phyloP scores from a whole-genome alignment of 768 basidiomycete genomes.

The Leccinum rimulosum region DNA sequence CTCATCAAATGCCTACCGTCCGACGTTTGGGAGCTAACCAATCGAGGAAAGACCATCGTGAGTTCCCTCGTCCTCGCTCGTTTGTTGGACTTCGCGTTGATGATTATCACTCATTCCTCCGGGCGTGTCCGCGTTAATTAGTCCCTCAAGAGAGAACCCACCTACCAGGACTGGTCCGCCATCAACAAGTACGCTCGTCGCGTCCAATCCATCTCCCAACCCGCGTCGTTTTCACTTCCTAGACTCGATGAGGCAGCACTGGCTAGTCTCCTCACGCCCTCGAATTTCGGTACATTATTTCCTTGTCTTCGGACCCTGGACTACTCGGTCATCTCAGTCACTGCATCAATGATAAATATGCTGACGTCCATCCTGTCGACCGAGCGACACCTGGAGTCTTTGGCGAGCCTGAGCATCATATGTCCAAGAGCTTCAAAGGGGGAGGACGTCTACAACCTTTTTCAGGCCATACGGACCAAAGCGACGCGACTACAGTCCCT shows the following conservation, averaged over 20 bases:
- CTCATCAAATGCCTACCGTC: slow-evolving; percentile 29
- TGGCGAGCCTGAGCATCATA: slow-evolving; percentile 24
- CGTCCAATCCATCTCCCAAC: slow-evolving; percentile 22
- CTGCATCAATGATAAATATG: slow-evolving; percentile 18
- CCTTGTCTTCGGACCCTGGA: slow-evolving; percentile 27
- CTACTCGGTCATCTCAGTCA: slow-evolving; percentile 26
- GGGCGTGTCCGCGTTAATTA: not conserved
- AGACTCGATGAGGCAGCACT: slow-evolving; percentile 27
- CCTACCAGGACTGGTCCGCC: slow-evolving; percentile 21
- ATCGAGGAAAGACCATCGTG: slow-evolving; percentile 22
- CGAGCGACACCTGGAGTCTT: slow-evolving; percentile 11
- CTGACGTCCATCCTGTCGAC: slow-evolving; percentile 21
- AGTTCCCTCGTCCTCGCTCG: slow-evolving; percentile 2
- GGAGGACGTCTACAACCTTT: slow-evolving; percentile 20
- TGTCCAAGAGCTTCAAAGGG: slow-evolving; percentile 22
- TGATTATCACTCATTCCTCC: not conserved
- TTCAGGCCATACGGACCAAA: slow-evolving; percentile 23
- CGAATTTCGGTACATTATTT: slow-evolving; percentile 22
- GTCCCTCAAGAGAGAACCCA: slow-evolving; percentile 22
- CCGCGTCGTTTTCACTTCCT: slow-evolving; percentile 20
- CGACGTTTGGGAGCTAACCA: slow-evolving; percentile 24
- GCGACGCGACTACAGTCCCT: slow-evolving; percentile 20
- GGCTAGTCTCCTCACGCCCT: slow-evolving; percentile 17
- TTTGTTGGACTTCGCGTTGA: not conserved
- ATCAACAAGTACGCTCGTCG: slow-evolving; percentile 26